Evolutionary conservation across 495 filamentous ascomycete genomes (phyloP).

Genomic region (Aspergillus leporis): DNA sequence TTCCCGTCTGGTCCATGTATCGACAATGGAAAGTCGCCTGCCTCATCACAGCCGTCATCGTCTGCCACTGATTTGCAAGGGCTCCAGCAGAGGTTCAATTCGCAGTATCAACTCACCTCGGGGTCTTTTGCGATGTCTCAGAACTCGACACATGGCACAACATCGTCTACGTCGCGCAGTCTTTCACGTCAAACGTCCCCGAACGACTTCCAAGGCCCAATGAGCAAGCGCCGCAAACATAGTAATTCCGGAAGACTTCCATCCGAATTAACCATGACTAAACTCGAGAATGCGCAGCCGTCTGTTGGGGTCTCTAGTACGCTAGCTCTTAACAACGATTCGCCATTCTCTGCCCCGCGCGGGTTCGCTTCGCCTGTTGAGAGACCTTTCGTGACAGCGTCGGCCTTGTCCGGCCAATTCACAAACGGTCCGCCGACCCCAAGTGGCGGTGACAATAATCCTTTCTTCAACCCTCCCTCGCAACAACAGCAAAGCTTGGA

Average conservation of each 20-base stretch:
- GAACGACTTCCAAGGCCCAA: conserved; percentile 56
- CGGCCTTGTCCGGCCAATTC: conserved; percentile 51
- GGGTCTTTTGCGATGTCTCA: conserved; percentile 39
- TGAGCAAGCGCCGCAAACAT: conserved; percentile 72
- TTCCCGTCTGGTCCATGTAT: conserved; percentile 40
- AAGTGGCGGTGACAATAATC: conserved; percentile 55
- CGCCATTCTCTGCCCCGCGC: conserved; percentile 41
- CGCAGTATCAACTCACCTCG: conserved; percentile 42
- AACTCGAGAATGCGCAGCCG: conserved; percentile 57
- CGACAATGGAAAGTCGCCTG: conserved; percentile 31
- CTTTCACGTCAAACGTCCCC: conserved; percentile 75
- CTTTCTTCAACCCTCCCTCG: conserved; percentile 50
- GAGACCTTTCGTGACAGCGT: conserved; percentile 46
- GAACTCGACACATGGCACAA: conserved; percentile 32
- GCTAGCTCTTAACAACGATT: conserved; percentile 33
- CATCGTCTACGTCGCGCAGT: conserved; percentile 57
- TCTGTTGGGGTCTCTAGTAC: conserved; percentile 23
- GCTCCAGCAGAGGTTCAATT: conserved; percentile 50
- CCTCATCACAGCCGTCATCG: conserved; percentile 31
- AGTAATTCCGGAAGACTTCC: conserved; percentile 68
- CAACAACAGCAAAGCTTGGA: conserved; percentile 57
- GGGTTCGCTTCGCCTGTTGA: conserved; percentile 48
- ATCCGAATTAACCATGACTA: conserved; percentile 75
- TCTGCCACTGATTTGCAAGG: conserved; percentile 56
- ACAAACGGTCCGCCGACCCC: conserved; percentile 64